Percentiles rank a stretch among this genome's conserved stretches.
Conservation (phyloP, 768 basidiomycete genomes). For the Hebeloma cylindrosporum region DNA sequence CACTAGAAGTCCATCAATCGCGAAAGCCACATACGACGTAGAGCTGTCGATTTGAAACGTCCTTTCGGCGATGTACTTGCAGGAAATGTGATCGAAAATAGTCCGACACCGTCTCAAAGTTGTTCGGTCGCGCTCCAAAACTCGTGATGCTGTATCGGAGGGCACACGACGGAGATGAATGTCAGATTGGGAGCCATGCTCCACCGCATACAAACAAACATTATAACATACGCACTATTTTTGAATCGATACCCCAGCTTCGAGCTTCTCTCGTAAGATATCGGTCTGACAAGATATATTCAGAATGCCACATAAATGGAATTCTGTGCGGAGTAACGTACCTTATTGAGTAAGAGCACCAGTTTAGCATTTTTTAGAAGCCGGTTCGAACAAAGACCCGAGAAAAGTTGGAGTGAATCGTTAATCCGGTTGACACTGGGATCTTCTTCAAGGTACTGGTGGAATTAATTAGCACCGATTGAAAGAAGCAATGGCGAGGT, state of each 20-base stretch:
- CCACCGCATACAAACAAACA: neutral
- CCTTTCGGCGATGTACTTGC: constrained; percentile 70
- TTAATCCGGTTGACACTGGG: constrained; percentile 75
- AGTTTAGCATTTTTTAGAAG: constrained; percentile 72
- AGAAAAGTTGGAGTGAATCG: constrained; percentile 80
- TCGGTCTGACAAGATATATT: constrained; percentile 50
- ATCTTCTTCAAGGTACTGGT: constrained; percentile 81
- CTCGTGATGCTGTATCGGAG: constrained; percentile 62
- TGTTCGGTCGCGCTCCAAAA: constrained; percentile 71
- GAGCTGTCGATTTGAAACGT: constrained; percentile 55
- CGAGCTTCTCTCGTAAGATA: constrained; percentile 69
- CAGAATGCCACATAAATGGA: neutral
- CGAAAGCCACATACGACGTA: constrained; percentile 53
- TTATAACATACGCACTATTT: constrained; percentile 61
- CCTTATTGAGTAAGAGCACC: constrained; percentile 80
- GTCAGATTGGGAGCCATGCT: neutral
- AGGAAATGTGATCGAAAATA: constrained; percentile 88
- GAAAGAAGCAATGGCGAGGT: neutral
- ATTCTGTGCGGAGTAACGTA: constrained; percentile 28
- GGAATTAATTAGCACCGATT: neutral
- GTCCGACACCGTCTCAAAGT: constrained; percentile 65
- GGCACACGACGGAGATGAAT: neutral
- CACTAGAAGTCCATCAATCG: neutral
- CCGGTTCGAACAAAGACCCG: constrained; percentile 71
- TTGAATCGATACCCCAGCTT: constrained; percentile 63